Evolutionary conservation across 1,284 basidiomycete species (phyloP), one percentile per base, ranked within the genome.

Genomic region (Neotropicomus parvogracilis): DNA sequence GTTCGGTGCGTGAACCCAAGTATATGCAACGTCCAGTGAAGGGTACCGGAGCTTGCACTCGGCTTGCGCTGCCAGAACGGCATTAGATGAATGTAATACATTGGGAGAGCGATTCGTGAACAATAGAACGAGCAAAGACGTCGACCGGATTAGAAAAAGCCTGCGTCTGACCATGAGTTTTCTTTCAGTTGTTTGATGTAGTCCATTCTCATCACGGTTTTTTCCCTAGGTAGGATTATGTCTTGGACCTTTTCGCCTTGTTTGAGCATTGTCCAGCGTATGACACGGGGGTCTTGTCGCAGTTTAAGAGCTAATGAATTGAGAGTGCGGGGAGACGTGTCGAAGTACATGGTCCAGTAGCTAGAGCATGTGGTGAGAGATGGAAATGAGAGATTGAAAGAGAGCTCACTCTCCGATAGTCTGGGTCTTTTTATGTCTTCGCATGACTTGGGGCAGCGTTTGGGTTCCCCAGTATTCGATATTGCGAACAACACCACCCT

Each of bases 281-380:
- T 74, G 35, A 94, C 88, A 34, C 88, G 79, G 16, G 90, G 89
- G 59, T 94, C 91, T 45, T 75, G 76, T 13, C 83, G 80, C 68
- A 94, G 77, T 46, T 86, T 75, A 20, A 72, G 70, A 56, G 81
- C 80, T 33, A 94, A 73, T 5, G 77, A 72, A 19, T 75, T 72
- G 49, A 93, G 75, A 0, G 81, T 81, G 41, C 73, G 72, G 8
- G 91, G 90, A 8, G 88, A 88, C 4, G 88, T 81, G 72, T 94
- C 91, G 64, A 93, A 94, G 64, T 92, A 80, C 74, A 94, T 80
- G 13, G 86, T 81, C 89, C 91, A 94, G 68, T 93, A 93, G 62
- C 91, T 94, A 59, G 26, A n/a, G 14, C 19, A 26, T 9, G 28
- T 31, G 12, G 48, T 67, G 17, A 55, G 60, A 37, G 26, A 36